Conservation (phyloP, 2,329 filamentous ascomycete species). For the Knufia petricola region DNA sequence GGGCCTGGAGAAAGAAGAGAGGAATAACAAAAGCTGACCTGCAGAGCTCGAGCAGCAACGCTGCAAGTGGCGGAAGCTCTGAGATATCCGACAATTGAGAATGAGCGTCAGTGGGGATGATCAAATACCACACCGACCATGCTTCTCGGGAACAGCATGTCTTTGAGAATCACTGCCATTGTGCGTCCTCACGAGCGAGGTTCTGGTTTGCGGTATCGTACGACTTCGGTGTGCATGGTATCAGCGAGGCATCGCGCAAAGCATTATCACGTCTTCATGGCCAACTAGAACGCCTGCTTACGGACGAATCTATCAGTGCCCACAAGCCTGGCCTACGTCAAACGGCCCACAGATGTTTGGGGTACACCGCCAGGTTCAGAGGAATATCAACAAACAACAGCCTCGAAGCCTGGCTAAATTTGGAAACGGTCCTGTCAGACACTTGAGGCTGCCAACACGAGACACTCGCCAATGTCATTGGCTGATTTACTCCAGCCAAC, state of each 20-base stretch:
- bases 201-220: no score
- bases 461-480: background rate
- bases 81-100: background rate
- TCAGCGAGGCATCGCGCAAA: no score
- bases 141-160: no score
- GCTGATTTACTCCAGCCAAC: background rate
- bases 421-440: background rate
- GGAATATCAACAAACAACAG: background rate
- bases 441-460: background rate
- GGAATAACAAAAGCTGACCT: slow-evolving; percentile 33
- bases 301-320: no score
- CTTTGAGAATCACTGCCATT: no score
- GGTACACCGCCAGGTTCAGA: background rate
- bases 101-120: background rate
- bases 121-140: no score
- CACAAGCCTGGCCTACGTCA: no score
- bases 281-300: no score
- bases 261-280: no score
- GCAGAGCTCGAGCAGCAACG: slow-evolving; percentile 1
- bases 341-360: no score
- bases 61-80: background rate
- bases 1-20: slow-evolving; percentile 68
- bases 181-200: no score
- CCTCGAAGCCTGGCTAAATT: background rate
- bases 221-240: no score